Base-by-base conservation (phyloP, 2,329 filamentous ascomycete species). In the Aschersonia sp. region DNA sequence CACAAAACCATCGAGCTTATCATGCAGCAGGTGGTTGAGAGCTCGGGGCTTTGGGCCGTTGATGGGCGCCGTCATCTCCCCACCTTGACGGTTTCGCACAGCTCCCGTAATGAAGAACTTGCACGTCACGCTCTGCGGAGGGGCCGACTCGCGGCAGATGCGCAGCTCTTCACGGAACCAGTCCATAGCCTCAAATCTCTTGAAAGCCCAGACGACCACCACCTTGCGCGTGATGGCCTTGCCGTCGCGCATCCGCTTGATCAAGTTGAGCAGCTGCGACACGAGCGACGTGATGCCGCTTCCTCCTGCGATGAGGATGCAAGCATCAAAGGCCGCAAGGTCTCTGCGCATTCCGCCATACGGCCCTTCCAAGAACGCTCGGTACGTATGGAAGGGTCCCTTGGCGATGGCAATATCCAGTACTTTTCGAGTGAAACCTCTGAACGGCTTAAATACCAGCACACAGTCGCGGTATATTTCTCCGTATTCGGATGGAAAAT, bases 101-200 rank as follows among this genome's bases (percentile, higher is more conserved):
- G 87, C 77, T 1, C 83, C 79, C 0, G 90, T 97, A 54, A 95
- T 85, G 65, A 87, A 95, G 70, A 95, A 95, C 62, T 94, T 89
- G 69, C 89, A 95, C 30, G 85, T 86, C 7, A 95, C 85, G 32
- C 85, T 84, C 59, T 92, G 87, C 0, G 86, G 84, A 1, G 90
- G 90, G 8, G 90, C 89, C 45, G 81, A 83, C 63, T 95, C 87
- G 56, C 87, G 79, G 66, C 90, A 95, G 57, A 95, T 94, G 44
- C 88, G 79, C 49, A 95, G 72, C 63, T 95, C 90, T 65, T 95
- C 89, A 54, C 87, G 85, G 72, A 95, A 97, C 90, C 90, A 97
- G 61, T 95, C 87, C 81, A 97, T 87, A 1, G 87, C 87, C 63
- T 95, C 90, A 11, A 92, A 80, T 48, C 85, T 79, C 65, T 92